phyloP scores from a whole-genome alignment of 1,284 basidiomycete genomes.

The Abortiporus biennis region DNA sequence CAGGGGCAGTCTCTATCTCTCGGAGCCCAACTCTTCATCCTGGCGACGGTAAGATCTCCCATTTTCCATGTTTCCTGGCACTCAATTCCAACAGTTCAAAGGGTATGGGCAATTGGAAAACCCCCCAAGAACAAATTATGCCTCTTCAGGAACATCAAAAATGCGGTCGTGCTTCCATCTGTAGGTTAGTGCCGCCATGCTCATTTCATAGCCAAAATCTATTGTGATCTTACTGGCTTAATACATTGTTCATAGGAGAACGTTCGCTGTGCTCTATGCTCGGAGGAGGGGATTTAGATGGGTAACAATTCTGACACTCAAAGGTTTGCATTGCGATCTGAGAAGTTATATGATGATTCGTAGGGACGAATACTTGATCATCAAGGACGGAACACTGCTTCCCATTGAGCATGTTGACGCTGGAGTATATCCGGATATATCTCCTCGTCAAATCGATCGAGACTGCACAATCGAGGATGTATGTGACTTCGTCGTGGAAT shows the following conservation, averaged over 20 bases:
- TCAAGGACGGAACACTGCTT: constrained; percentile 38
- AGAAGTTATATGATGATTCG: background rate
- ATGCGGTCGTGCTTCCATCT: constrained; percentile 71
- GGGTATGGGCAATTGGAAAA: constrained; percentile 64
- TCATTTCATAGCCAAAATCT: background rate
- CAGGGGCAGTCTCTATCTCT: constrained; percentile 41
- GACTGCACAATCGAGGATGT: constrained; percentile 63
- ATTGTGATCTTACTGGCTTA: constrained; percentile 1
- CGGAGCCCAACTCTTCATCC: constrained; percentile 64
- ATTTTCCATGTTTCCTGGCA: constrained; percentile 1
- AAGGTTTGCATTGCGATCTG: constrained; percentile 2
- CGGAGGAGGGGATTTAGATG: constrained; percentile 71
- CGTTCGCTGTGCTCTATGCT: constrained; percentile 64
- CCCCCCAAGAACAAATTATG: constrained; percentile 54
- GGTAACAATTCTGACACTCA: constrained; percentile 32
- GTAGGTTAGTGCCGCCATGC: constrained; percentile 34
- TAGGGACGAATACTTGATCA: constrained; percentile 31
- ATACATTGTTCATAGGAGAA: constrained; percentile 46
- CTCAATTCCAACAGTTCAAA: constrained; percentile 45
- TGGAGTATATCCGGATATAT: too few relatives aligned
- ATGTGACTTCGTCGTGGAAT: constrained; percentile 73
- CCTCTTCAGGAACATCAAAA: constrained; percentile 56
- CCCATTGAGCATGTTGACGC: constrained; percentile 41
- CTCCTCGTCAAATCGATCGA: constrained; percentile 37
- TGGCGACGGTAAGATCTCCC: constrained; percentile 57